Percentiles rank a stretch among this genome's conserved stretches.
phyloP scores from a whole-genome alignment of 495 filamentous ascomycete genomes.

The Oidiodendron maius region DNA sequence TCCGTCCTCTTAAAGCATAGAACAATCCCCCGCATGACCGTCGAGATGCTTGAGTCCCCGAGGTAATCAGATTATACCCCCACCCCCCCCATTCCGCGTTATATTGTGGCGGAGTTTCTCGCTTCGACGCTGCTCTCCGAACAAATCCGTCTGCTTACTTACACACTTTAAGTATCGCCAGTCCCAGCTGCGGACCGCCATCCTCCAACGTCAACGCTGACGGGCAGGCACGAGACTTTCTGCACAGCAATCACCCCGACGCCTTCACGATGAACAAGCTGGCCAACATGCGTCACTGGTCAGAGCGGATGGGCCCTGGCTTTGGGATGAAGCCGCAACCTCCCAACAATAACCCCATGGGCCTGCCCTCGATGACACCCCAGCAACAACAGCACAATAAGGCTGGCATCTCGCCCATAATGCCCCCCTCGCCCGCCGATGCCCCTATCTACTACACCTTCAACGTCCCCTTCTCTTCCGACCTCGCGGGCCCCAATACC shows the following conservation, averaged over 20 bases:
- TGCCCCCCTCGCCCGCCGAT: constrained; percentile 58
- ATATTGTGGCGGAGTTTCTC: background rate
- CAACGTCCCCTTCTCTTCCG: constrained; percentile 91
- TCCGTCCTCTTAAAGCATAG: too few species aligned
- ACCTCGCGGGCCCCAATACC: constrained; percentile 81
- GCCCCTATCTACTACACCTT: constrained; percentile 71
- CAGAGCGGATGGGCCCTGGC: constrained; percentile 80
- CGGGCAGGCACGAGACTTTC: constrained; percentile 17
- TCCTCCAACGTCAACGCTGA: background rate
- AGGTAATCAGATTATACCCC: too few species aligned
- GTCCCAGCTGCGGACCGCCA: too few species aligned
- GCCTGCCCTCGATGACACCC: constrained; percentile 50
- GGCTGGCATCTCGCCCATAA: constrained; percentile 57
- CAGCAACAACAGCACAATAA: constrained; percentile 50
- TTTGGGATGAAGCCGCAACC: constrained; percentile 72
- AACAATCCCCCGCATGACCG: too few species aligned
- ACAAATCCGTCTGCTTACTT: background rate
- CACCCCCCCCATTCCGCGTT: too few species aligned
- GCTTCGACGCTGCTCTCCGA: background rate
- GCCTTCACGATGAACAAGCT: constrained; percentile 79
- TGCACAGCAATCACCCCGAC: constrained; percentile 28
- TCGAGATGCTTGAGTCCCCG: background rate
- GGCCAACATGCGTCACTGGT: constrained; percentile 90
- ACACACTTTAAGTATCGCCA: background rate
- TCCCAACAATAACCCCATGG: constrained; percentile 62